Evolutionary conservation across 306 rosid species (phyloP), one percentile per base, ranked within the genome.

Genomic region (Dalbergia cultrata): DNA sequence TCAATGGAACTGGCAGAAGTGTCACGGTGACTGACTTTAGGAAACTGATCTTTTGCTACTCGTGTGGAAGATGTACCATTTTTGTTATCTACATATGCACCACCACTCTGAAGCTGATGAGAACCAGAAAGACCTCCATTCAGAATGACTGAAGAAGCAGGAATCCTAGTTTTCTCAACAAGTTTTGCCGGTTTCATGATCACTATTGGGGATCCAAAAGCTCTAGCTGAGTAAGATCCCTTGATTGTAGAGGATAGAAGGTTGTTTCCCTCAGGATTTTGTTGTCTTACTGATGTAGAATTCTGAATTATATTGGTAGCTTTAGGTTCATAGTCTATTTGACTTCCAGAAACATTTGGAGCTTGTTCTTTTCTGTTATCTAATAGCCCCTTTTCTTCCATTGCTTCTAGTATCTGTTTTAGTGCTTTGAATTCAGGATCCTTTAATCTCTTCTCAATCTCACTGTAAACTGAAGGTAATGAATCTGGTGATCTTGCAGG

Each of bases 101-200:
- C 81, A 77, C 82, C 81, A 60, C 76, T 87, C 13, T 79, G 88
- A 34, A 73, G 74, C 72, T 85, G 86, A 67, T 67, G 84, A 26
- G 82, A 76, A 67, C 83, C 67, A 53, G 95, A 84, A 58, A 84
- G 58, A 59, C 80, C 77, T 35, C 86, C 91, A 3, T 83, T 50
- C 60, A 91, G 87, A 85, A 88, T 87, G 52, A 68, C 81, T 44
- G 94, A 84, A 63, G 94, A 90, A 81, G 91, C 18, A 56, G 92
- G 75, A 68, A 87, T 76, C 52, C 82, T 84, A 17, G 92, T 84
- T 67, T 85, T 89, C 75, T 90, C 93, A 72, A 92, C 86, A 60
- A 86, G 87, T 74, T 89, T 95, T 50, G 97, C 91, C 13, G 98
- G 98, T 81, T 90, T 92, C 90, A 95, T 92, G 83, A 95, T 88